Evolutionary conservation across 1,139 yeast genomes (phyloP), one percentile per base, ranked within the genome.

Genomic region (Komagataea norvegica): DNA sequence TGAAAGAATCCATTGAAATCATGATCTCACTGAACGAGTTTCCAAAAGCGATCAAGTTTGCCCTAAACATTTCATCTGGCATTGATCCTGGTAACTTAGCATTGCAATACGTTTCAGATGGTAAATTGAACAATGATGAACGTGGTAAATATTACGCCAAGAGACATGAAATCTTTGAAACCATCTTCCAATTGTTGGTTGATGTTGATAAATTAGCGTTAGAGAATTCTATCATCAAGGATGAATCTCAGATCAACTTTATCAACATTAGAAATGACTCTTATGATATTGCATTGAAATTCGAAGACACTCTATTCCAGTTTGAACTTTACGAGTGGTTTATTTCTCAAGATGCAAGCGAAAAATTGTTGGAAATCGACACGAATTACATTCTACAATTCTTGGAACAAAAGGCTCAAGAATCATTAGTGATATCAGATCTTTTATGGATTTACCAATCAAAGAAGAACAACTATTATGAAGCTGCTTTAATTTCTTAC

Each of bases 311-410:
- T 54, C 60, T 77, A 13, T 93, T 93, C 70, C 98, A 93, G 48
- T 87, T 81, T 59, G 84, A 85, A 48, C 76, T 91, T 48, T 93
- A 93, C 59, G 94, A 86, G 56, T 93, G 98, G 97, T 80, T 87
- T 52, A 79, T 88, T 29, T 65, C 72, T 31, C 85, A 85, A 55
- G 89, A 87, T 3, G 72, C 79, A 25, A 81, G 85, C 45, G 93
- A 83, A 40, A 74, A 88, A 42, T 66, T 93, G 31, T 67, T 91
- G 47, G 86, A 82, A 36, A 72, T 89, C 43, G 82, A 83, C 39
- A 86, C 97, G 0, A 87, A 91, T 9, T 89, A 69, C 53, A 77
- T 91, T 31, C 67, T 86, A 41, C 77, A 82, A 25, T 93, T 85
- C 54, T 71, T 93, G 55, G 79, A 80, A 51, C 84, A 81, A 52